A percentile compares a stretch with the other conserved stretches of the same genome.
Conservation (phyloP, 2,329 filamentous ascomycete genomes). For the Corniculantispora saksenae region DNA sequence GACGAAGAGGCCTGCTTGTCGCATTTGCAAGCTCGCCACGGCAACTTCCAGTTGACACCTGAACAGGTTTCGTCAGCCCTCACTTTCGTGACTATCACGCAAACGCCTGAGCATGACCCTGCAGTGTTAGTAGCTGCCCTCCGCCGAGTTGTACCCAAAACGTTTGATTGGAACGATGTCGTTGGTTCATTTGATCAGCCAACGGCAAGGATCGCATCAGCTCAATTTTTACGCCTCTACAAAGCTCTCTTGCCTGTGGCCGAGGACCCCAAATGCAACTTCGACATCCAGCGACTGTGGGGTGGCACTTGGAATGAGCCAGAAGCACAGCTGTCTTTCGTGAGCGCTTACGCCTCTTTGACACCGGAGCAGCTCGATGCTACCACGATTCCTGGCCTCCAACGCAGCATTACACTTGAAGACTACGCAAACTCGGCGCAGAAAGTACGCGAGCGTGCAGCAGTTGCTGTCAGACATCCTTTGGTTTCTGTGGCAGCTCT, state of each 20-base stretch:
- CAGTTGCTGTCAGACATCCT: conserved; percentile 75
- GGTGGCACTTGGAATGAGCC: conserved; percentile 85
- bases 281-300: conserved; percentile 90
- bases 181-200: conserved; percentile 80
- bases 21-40: conserved; percentile 55
- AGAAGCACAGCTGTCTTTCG: conserved; percentile 89
- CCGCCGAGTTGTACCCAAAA: conserved; percentile 59
- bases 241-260: conserved; percentile 75
- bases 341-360: conserved; percentile 81
- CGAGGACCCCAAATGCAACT: conserved; percentile 44
- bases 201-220: conserved; percentile 70
- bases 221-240: conserved; percentile 82
- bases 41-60: conserved; percentile 67
- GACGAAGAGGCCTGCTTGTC: conserved; percentile 67
- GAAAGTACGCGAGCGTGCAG: conserved; percentile 54
- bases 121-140: conserved; percentile 61
- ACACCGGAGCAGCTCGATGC: conserved; percentile 77
- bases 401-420: conserved; percentile 70
- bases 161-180: conserved; percentile 72
- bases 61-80: conserved; percentile 81
- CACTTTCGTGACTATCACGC: conserved; percentile 63
- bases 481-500: conserved; percentile 87
- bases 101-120: conserved; percentile 54
- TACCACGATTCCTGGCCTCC: conserved; percentile 78
- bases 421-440: conserved; percentile 53